Evolutionary conservation across 768 basidiomycete genomes (phyloP), one percentile per base, ranked within the genome.

Genomic region (Boletales sp.): DNA sequence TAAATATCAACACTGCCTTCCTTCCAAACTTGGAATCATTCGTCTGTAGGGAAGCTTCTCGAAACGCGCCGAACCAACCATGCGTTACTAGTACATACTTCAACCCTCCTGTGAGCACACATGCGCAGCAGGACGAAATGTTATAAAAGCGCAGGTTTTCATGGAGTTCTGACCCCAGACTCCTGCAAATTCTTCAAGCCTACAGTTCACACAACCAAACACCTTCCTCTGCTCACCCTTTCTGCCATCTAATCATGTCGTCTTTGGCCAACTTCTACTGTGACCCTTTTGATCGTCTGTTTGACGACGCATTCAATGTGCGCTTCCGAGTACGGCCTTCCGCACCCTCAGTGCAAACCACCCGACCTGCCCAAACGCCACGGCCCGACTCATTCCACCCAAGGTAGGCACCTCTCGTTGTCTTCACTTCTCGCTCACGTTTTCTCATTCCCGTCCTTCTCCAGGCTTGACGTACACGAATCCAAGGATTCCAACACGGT

Each of bases 391-490:
- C 38, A 2, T 61, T 64, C 34, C 34, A 13, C 15, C 34, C 34
- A 14, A 34, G 34, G 34, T 34, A 34, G 1, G 34, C 6, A 13
- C 34, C 34, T 14, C 11, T 12, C 34, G 5, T 4, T 34, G 24
- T 27, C 5, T 5, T 6, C 24, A 11, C 32, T 34, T 34, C 11
- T 14, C 15, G 34, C 34, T 15, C 11, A 1, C 3, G 14, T 34
- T 10, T 10, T 11, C 9, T 34, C 32, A 34, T 34, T 3, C 12
- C 2, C 49, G 29, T 11, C 8, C 19, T n/a, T 17, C 8, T 14
- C 15, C 13, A 73, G 73, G 27, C 63, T 82, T 64, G 74, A 80
- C 53, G 43, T 81, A 1, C 68, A 75, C 45, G 76, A 80, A 58
- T 68, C 72, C 44, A 56, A 67, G 4, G 67, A 70, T 1, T 62